Evolutionary conservation across 495 filamentous ascomycete genomes (phyloP).

Genomic region (Podospora tetraspora): DNA sequence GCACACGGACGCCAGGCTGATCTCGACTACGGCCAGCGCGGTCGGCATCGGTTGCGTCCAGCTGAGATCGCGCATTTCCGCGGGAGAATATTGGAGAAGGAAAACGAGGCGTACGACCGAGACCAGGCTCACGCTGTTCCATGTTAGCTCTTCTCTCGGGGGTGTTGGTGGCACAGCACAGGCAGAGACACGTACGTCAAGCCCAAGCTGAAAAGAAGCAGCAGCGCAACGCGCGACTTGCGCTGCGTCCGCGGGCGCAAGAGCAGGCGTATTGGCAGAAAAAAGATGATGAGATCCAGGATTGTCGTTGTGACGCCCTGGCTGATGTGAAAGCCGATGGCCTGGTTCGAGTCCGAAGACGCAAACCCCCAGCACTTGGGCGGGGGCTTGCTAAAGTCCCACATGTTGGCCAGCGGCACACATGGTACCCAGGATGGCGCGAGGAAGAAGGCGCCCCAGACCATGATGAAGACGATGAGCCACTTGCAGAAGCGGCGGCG

Average conservation of each 20-base stretch:
- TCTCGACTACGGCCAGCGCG: conserved; percentile 23
- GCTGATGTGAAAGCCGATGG: conserved; percentile 19
- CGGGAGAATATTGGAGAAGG: conserved; percentile 6
- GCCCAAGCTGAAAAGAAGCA: background rate
- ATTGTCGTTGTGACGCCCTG: conserved; percentile 17
- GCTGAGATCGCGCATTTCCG: conserved; percentile 23
- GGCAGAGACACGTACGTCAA: background rate
- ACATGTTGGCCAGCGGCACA: conserved; percentile 18
- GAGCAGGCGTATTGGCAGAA: background rate
- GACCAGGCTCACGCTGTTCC: background rate
- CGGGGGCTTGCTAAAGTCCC: conserved; percentile 11
- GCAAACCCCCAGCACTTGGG: conserved; percentile 28
- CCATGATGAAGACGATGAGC: conserved; percentile 16
- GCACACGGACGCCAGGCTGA: conserved; percentile 24
- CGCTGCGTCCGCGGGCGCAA: background rate
- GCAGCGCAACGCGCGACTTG: background rate
- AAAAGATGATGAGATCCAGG: conserved; percentile 26
- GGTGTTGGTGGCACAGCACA: too few species aligned
- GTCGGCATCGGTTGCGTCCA: conserved; percentile 25
- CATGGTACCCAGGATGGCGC: conserved; percentile 24
- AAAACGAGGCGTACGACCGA: background rate
- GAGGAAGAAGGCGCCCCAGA: conserved; percentile 25
- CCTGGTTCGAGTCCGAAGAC: conserved; percentile 17
- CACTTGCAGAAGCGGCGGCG: conserved; percentile 12
- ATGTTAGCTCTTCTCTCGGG: background rate